Evolutionary conservation across 2,329 filamentous ascomycete species (phyloP).

Genomic region (Drechslerella coelobrocha): DNA sequence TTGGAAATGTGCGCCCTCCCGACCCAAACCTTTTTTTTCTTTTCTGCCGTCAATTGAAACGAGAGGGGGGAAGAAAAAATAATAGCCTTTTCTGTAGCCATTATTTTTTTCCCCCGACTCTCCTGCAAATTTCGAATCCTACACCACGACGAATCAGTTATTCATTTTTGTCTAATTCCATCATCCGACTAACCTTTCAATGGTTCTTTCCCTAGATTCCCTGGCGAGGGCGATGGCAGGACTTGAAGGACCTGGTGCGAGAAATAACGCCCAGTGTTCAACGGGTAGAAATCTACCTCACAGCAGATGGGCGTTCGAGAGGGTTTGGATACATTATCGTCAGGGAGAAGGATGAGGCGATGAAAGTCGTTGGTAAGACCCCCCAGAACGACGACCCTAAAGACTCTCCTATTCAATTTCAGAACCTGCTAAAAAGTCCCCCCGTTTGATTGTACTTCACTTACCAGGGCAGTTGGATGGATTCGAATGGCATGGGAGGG

Average conservation of each 20-base stretch:
- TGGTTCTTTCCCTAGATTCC: conserved; percentile 36
- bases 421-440: not conserved
- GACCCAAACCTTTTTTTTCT: conserved; percentile 16
- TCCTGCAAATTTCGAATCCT: not conserved
- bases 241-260: conserved; percentile 53
- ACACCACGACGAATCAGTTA: not conserved
- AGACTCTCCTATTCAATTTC: conserved; percentile 14
- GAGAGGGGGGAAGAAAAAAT: conserved; percentile 8
- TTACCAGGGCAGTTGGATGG: conserved; percentile 49
- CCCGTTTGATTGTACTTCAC: conserved; percentile 5
- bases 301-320: conserved; percentile 51
- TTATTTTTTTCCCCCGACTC: not conserved
- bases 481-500: conserved; percentile 51
- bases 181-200: conserved; percentile 3
- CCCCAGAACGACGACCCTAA: not conserved
- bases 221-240: conserved; percentile 53
- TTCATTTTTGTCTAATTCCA: not conserved
- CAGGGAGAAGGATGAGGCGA: conserved; percentile 51
- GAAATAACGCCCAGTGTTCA: conserved; percentile 52
- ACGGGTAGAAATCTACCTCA: conserved; percentile 52
- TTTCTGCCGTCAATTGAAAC: conserved; percentile 23
- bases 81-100: conserved; percentile 2
- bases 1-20: conserved; percentile 49
- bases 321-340: conserved; percentile 53
- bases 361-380: conserved; percentile 51